Evolutionary conservation across 1,284 basidiomycete genomes (phyloP), one percentile per base, ranked within the genome.

Genomic region (Ceratobasidium sp.): DNA sequence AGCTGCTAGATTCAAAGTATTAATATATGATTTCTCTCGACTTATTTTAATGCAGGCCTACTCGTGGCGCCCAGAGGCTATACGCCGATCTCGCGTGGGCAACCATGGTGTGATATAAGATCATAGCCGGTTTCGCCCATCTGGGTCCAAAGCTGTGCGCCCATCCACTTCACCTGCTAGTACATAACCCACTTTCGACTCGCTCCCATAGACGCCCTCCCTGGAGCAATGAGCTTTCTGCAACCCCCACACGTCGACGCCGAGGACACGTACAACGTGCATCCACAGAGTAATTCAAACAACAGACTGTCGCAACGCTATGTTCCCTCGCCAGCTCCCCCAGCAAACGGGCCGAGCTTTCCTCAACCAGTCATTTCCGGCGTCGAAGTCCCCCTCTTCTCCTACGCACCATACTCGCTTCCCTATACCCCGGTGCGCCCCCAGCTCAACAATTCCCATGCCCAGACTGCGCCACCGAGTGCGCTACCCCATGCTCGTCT

Each of bases 331-430:
- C 62, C 42, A 25, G 25, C 46, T 11, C 23, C 62, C n/a, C n/a
- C 42, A 9, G 18, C 62, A 28, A 16, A 18, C 23, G 23, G 28
- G 1, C 36, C 44, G 23, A 38, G n/a, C 16, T 67, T 67, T 67
- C 63, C 63, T 28, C 63, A 54, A 36, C 63, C 63, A 4, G 54
- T 36, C 25, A 38, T 67, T 3, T 28, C 48, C 4, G 63, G 63
- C 6, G n/a, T 30, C 11, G 51, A 36, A 14, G 30, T 67, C n/a
- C 40, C 63, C 25, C 2, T 36, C 11, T 46, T 30, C 18, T 30
- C 11, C n/a, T 36, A 46, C 28, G 16, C 18, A 4, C 8, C 44
- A 18, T 4, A 64, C 48, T 4, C 30, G 30, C 30, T 6, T 33
- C 30, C 30, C 30, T 38, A 23, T 12, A 67, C 63, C 8, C 40